Evolutionary conservation across 345 rosid genomes (phyloP), one percentile per base, ranked within the genome.

Genomic region (Citrus cavaleriei): DNA sequence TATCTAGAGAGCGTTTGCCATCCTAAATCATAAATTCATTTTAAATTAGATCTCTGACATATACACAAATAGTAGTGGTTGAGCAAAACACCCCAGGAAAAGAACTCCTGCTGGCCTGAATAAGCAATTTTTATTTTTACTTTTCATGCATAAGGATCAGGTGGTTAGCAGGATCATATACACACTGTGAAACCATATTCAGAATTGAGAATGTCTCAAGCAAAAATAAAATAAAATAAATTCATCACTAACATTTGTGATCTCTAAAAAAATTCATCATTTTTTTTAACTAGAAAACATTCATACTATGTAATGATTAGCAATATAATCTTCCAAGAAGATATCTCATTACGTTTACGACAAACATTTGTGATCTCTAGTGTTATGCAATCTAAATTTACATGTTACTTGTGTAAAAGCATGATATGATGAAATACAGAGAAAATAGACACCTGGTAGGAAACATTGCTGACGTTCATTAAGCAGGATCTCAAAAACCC

Each of bases 401-500:
- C 6, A 38, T 49, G 7, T 64, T n/a, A n/a, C 49, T 65, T 30
- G 32, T 16, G 55, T 13, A 72, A 4, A 63, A 72, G 8, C 14
- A 72, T 35, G 16, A 63, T 61, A 34, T 35, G 27, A 65, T 6
- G 37, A 4, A 51, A n/a, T 38, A 35, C 13, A 12, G 64, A 51
- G 12, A 55, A 46, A 81, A 78, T 19, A 79, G 25, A 74, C 80
- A 94, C 98, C 97, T 91, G 96, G 84, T 75, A 79, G 28, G 91
- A 88, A 85, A 84, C 72, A 82, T 86, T 91, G 83, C 96, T 89
- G 57, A 95, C 91, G 86, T 87, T 89, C 78, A 78, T 84, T 68
- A 95, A 81, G 89, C 93, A 88, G 70, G 93, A 87, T 58, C 97
- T 89, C 78, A 95, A 76, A 85, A 93, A 92, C 37, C 95, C 98